These are phyloP conservation scores for Diaporthe sp. DNA, from an alignment of 2,329 filamentous ascomycete species.

Conservation along the genomic window DNA sequence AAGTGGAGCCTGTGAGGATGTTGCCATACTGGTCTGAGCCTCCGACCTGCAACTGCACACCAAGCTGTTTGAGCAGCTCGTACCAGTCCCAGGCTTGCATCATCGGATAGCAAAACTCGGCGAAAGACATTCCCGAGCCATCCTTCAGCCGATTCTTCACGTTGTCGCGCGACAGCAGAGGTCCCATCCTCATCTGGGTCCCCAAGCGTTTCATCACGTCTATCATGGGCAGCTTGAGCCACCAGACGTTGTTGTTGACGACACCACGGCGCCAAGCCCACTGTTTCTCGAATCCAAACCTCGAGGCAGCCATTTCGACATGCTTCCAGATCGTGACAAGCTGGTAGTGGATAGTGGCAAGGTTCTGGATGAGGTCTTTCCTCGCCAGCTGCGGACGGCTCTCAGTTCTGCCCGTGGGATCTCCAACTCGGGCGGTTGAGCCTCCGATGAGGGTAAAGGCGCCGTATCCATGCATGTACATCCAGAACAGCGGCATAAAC, in stretches of 20 bases:
- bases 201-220: conserved; percentile 84
- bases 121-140: conserved; percentile 93
- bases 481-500: conserved; percentile 87
- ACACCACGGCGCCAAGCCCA: conserved; percentile 78
- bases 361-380: conserved; percentile 72
- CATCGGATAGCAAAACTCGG: conserved; percentile 93
- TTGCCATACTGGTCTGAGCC: conserved; percentile 98
- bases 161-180: conserved; percentile 91
- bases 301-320: conserved; percentile 75
- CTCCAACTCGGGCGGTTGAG: conserved; percentile 83
- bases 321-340: conserved; percentile 81
- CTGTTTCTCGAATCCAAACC: conserved; percentile 74
- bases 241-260: conserved; percentile 88
- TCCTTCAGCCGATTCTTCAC: conserved; percentile 83
- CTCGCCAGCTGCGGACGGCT: conserved; percentile 69
- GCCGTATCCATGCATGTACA: conserved; percentile 82
- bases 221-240: conserved; percentile 77
- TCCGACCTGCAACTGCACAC: conserved; percentile 88
- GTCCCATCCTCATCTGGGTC: conserved; percentile 80
- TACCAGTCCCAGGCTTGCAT: conserved; percentile 98
- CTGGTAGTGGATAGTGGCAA: conserved; percentile 78
- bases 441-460: conserved; percentile 79
- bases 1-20: conserved; percentile 90
- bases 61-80: conserved; percentile 78
- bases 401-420: conserved; percentile 79